Evolutionary conservation across 2,329 filamentous ascomycete genomes (phyloP).

Genomic region (Paecilomyces fulvus): DNA sequence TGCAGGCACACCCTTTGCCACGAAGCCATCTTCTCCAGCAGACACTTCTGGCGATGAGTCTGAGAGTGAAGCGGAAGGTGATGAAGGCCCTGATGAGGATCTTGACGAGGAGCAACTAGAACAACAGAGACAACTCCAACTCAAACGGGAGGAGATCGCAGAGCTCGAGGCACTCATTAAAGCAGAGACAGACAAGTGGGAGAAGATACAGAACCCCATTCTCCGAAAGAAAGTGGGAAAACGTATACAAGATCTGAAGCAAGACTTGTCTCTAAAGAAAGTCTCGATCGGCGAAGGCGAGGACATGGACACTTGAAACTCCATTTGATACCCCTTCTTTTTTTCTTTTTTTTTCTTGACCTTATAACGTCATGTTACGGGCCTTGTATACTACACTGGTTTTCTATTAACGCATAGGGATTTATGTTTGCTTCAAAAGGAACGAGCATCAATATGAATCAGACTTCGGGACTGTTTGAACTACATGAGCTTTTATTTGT

Average conservation of each 20-base stretch:
- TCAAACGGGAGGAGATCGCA: slow-evolving; percentile 37
- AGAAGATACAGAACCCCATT: slow-evolving; percentile 32
- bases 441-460: not conserved
- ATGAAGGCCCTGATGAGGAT: slow-evolving; percentile 26
- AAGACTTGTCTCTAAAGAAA: slow-evolving; percentile 37
- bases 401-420: not conserved
- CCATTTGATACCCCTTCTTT: not conserved
- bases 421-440: not conserved
- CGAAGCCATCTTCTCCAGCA: slow-evolving; percentile 23
- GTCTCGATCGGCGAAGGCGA: slow-evolving; percentile 31
- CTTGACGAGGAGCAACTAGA: slow-evolving; percentile 37
- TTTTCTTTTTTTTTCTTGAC: not conserved
- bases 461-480: not conserved
- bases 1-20: slow-evolving; percentile 23
- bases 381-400: not conserved
- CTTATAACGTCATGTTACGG: not conserved
- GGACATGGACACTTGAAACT: slow-evolving; percentile 11
- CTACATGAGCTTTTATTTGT: not conserved
- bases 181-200: slow-evolving; percentile 31
- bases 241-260: slow-evolving; percentile 36
- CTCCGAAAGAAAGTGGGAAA: slow-evolving; percentile 36
- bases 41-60: slow-evolving; percentile 37
- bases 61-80: slow-evolving; percentile 29
- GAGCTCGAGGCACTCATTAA: slow-evolving; percentile 34
- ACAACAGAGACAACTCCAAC: slow-evolving; percentile 32